A percentile compares a stretch with the other conserved stretches of the same genome.
Evolutionary conservation across 257 asterid genomes (phyloP).

Genomic region (Penstemon davidsonii): DNA sequence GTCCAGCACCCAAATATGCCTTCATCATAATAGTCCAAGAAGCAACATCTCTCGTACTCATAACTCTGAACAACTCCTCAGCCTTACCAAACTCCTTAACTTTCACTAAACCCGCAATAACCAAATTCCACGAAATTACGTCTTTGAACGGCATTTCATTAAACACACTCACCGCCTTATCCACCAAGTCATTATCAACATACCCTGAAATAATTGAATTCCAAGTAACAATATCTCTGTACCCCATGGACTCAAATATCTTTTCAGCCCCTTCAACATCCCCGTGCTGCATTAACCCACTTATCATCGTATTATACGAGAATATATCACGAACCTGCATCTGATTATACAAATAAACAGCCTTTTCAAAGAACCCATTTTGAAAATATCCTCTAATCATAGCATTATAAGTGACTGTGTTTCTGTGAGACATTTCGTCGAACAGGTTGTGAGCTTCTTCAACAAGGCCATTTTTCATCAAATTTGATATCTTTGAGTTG

Average conservation of each 20-base stretch:
- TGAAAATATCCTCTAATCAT: conserved; percentile 63
- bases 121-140: conserved; percentile 66
- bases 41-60: conserved; percentile 48
- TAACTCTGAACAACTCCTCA: conserved; percentile 44
- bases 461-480: conserved; percentile 57
- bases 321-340: conserved; percentile 60
- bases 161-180: conserved; percentile 43
- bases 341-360: conserved; percentile 36
- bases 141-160: conserved; percentile 45
- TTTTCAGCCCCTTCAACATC: conserved; percentile 61
- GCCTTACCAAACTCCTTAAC: conserved; percentile 40
- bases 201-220: conserved; percentile 66
- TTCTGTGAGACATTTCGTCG: conserved; percentile 56
- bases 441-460: conserved; percentile 50
- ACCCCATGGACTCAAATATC: conserved; percentile 45
- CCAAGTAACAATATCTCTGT: conserved; percentile 61
- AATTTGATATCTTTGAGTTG: conserved; percentile 54
- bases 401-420: conserved; percentile 58
- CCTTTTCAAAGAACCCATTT: conserved; percentile 46
- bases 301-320: conserved; percentile 59
- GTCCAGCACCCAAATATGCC: conserved; percentile 44
- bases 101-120: conserved; percentile 56
- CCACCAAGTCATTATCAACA: conserved; percentile 46
- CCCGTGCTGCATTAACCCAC: conserved; percentile 54
- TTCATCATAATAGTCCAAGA: conserved; percentile 70